Evolutionary conservation across 1,284 basidiomycete species (phyloP).

Genomic region (Ustilago lituana): DNA sequence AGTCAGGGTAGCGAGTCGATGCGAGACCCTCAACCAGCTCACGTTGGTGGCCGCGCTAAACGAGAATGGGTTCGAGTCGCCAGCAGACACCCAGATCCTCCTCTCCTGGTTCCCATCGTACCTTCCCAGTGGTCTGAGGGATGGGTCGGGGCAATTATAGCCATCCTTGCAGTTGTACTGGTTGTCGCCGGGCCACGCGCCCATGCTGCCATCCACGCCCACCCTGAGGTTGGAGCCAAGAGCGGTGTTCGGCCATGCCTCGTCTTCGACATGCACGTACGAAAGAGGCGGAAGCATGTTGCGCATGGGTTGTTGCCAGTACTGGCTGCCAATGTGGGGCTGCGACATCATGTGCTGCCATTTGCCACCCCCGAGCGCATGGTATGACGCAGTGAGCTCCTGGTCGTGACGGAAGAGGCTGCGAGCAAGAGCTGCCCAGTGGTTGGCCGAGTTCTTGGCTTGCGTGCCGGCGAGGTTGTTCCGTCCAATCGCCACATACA

Average conservation of each 20-base stretch:
- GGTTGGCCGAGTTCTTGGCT: constrained; percentile 30
- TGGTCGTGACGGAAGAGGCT: constrained; percentile 13
- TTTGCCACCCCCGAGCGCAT: constrained; percentile 17
- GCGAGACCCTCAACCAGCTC: constrained; percentile 13
- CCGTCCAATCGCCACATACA: constrained; percentile 26
- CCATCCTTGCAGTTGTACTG: constrained; percentile 38
- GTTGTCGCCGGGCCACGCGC: constrained; percentile 37
- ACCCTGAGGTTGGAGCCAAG: constrained; percentile 23
- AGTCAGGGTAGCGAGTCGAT: constrained; percentile 8
- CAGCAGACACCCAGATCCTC: constrained; percentile 27
- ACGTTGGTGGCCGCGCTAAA: constrained; percentile 23
- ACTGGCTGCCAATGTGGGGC: constrained; percentile 34
- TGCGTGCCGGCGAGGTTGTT: constrained; percentile 32
- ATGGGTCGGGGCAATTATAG: constrained; percentile 35
- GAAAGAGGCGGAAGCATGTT: constrained; percentile 15
- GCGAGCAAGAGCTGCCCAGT: constrained; percentile 14
- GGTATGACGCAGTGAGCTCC: constrained; percentile 17
- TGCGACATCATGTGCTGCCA: constrained; percentile 37
- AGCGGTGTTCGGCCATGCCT: constrained; percentile 23
- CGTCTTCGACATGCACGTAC: constrained; percentile 9
- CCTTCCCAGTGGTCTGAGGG: constrained; percentile 1
- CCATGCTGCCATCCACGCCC: constrained; percentile 30
- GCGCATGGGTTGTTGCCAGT: constrained; percentile 38
- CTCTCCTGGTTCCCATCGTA: constrained; percentile 26
- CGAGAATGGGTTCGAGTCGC: constrained; percentile 12